These are phyloP conservation scores for Psidium guajava DNA, from an alignment of 345 rosid species.

Conservation along the genomic window DNA sequence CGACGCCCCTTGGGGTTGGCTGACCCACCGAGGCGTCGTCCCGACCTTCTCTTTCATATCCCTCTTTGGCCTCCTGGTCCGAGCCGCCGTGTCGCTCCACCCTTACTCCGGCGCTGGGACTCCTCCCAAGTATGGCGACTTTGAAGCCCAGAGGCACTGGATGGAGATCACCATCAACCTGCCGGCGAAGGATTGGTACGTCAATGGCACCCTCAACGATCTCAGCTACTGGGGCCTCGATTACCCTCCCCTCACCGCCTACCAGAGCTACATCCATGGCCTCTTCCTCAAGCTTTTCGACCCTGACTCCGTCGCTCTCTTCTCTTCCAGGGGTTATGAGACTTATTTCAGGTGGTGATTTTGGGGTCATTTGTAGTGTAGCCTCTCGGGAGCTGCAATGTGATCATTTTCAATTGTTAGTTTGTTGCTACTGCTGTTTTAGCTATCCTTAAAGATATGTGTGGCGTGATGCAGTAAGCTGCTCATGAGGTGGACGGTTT, in stretches of 20 bases:
- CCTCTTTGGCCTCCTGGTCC: conserved; percentile 55
- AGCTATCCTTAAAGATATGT: neutral
- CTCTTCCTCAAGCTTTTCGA: conserved; percentile 46
- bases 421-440: neutral
- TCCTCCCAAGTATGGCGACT: conserved; percentile 85
- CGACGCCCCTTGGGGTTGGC: conserved; percentile 28
- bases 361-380: neutral
- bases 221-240: conserved; percentile 93
- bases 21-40: conserved; percentile 26
- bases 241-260: conserved; percentile 95
- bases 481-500: conserved; percentile 88
- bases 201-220: conserved; percentile 56
- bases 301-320: conserved; percentile 58
- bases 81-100: conserved; percentile 58
- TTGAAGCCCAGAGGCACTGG: conserved; percentile 97
- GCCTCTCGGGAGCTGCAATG: neutral
- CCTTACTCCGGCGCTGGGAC: conserved; percentile 76
- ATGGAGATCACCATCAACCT: conserved; percentile 94
- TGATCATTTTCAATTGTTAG: neutral
- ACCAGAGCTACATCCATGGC: conserved; percentile 85
- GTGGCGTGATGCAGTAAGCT: conserved; percentile 46
- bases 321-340: conserved; percentile 67
- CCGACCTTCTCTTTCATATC: conserved; percentile 40
- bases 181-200: conserved; percentile 58
- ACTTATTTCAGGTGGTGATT: conserved; percentile 53